A percentile compares a stretch with the other conserved stretches of the same genome.
Conservation (phyloP, 495 filamentous ascomycete species). For the Melanomma pulvis-pyrius region DNA sequence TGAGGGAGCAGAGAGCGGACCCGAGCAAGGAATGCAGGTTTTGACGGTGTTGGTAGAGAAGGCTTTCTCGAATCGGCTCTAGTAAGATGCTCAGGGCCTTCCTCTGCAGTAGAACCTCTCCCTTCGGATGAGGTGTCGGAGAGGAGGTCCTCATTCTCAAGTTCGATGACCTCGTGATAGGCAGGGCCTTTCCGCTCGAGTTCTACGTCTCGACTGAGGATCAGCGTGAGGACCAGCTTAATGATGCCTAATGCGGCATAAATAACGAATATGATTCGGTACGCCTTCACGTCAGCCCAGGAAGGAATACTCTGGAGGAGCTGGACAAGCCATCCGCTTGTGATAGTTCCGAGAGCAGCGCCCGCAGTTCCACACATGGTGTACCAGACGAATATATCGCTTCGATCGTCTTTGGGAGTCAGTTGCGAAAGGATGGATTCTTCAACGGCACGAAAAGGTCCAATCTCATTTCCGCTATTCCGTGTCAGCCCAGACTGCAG, state of each 20-base stretch:
- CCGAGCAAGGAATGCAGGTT: not conserved
- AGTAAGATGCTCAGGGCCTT: not conserved
- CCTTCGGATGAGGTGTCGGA: not conserved
- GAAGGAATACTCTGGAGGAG: not conserved
- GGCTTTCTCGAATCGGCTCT: not conserved
- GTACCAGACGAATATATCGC: slow-evolving; percentile 19
- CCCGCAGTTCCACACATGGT: slow-evolving; percentile 13
- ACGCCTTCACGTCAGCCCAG: not conserved
- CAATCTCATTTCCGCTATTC: slow-evolving; percentile 18
- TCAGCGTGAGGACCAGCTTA: slow-evolving; percentile 2
- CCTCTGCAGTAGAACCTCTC: not conserved
- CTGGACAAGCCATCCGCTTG: slow-evolving; percentile 10
- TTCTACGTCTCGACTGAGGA: slow-evolving; percentile 12
- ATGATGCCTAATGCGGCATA: slow-evolving; percentile 7
- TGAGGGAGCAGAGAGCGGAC: not conserved
- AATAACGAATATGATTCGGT: slow-evolving; percentile 3
- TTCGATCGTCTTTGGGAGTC: not conserved
- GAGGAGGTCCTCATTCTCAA: slow-evolving; percentile 2
- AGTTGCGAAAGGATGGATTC: slow-evolving; percentile 14
- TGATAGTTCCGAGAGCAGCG: slow-evolving; percentile 1
- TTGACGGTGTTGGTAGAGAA: not conserved
- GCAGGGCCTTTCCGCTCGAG: not conserved
- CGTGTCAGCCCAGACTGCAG: not conserved
- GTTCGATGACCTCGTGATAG: slow-evolving; percentile 7
- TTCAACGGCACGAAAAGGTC: slow-evolving; percentile 14